Conservation (phyloP, 805 yeast genomes). For the Myxozyma neglecta region DNA sequence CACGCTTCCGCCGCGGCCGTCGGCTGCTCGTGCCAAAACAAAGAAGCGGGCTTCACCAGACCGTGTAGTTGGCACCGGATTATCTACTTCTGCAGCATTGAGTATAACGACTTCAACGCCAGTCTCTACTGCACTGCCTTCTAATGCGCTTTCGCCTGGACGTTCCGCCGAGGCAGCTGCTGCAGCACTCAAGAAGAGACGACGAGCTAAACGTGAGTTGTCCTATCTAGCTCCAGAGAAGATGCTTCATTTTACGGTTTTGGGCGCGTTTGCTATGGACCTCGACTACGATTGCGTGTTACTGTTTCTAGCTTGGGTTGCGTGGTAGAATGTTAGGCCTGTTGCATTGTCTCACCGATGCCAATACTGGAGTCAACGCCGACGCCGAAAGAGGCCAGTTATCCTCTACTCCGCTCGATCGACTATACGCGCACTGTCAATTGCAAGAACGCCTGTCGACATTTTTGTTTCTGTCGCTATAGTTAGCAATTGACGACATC, state of each 20-base stretch:
- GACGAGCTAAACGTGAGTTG: constrained; percentile 28
- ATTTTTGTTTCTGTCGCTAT: no score
- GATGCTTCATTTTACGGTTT: background rate
- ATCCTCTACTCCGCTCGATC: background rate
- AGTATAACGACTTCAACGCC: background rate
- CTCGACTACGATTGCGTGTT: no score
- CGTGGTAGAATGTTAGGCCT: no score
- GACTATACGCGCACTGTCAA: background rate
- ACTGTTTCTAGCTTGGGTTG: no score
- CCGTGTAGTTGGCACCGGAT: constrained; percentile 15
- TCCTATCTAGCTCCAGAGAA: background rate
- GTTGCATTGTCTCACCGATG: background rate
- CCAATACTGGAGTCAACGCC: no score
- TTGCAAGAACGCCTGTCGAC: background rate
- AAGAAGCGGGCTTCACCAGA: constrained; percentile 33
- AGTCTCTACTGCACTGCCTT: background rate
- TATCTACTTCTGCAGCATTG: background rate
- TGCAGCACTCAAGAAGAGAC: constrained; percentile 24
- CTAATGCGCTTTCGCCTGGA: background rate
- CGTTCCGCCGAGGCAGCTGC: constrained; percentile 8
- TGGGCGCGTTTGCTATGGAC: background rate
- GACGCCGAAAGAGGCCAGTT: background rate
- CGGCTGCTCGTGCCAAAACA: constrained; percentile 30
- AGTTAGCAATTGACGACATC: background rate
- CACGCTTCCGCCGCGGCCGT: constrained; percentile 32